phyloP scores from a whole-genome alignment of 2,329 filamentous ascomycete species.

The Coleophoma cylindrospora region DNA sequence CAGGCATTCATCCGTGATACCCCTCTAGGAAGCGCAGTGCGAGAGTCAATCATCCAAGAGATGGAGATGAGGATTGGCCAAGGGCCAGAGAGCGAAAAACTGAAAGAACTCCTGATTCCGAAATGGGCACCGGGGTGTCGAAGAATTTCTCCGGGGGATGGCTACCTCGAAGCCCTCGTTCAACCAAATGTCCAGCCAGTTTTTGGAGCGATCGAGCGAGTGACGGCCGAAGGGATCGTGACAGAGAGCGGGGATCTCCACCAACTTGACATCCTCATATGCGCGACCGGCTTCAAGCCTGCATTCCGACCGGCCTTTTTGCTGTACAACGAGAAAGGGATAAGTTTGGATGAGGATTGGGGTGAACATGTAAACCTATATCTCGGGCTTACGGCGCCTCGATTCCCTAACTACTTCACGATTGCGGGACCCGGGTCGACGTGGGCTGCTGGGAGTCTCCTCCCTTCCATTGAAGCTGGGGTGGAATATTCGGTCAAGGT shows the following conservation, averaged over 20 bases:
- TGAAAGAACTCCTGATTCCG: conserved; percentile 35
- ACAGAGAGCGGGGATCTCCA: conserved; percentile 31
- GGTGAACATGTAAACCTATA: conserved; percentile 10
- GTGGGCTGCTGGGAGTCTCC: conserved; percentile 36
- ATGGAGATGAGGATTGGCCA: conserved; percentile 36
- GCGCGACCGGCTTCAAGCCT: conserved; percentile 28
- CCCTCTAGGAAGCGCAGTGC: conserved; percentile 30
- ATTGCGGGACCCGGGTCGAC: conserved; percentile 32
- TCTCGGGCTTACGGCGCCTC: conserved; percentile 13
- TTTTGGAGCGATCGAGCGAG: conserved; percentile 18
- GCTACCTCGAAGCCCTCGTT: conserved; percentile 36
- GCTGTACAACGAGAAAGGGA: conserved; percentile 16
- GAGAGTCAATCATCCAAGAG: conserved; percentile 34
- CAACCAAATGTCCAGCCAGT: conserved; percentile 38
- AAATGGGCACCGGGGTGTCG: conserved; percentile 37
- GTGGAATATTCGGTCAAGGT: conserved; percentile 32
- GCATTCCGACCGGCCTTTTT: conserved; percentile 22
- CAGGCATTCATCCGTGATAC: conserved; percentile 36
- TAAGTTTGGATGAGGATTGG: conserved; percentile 17
- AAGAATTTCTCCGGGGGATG: conserved; percentile 33
- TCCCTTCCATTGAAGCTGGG: conserved; percentile 39
- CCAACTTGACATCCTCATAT: conserved; percentile 29
- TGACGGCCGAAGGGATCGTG: conserved; percentile 38
- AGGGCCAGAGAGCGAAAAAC: conserved; percentile 28
- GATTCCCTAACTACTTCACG: conserved; percentile 18